Conservation (phyloP, 2,329 filamentous ascomycete genomes). For the Monosporascus sp. region DNA sequence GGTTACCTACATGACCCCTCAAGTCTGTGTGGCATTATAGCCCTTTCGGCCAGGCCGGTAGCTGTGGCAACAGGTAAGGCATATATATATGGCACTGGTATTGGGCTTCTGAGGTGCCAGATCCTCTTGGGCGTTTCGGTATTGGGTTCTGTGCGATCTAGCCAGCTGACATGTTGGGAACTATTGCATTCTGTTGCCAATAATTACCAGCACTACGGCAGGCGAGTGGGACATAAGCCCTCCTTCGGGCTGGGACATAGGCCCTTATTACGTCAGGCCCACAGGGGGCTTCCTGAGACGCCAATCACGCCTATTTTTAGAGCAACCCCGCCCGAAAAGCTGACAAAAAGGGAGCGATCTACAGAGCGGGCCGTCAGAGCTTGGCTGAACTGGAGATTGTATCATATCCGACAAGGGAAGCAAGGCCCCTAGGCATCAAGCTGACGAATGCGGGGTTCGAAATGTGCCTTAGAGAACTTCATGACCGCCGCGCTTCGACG, state of each 20-base stretch:
- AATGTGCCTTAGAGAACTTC: no score
- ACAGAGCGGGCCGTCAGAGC: not conserved
- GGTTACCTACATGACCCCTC: constrained; percentile 37
- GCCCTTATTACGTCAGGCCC: no score
- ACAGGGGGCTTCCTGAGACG: not conserved
- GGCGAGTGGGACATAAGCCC: not conserved
- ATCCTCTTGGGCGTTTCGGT: no score
- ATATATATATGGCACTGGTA: no score
- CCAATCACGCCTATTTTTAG: not conserved
- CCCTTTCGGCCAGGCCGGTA: constrained; percentile 34
- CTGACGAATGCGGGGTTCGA: not conserved
- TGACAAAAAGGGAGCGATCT: not conserved
- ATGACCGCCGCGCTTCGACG: no score
- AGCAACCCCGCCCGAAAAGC: not conserved
- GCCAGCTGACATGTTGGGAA: no score
- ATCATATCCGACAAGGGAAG: not conserved
- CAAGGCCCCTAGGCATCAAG: not conserved
- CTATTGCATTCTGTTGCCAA: not conserved
- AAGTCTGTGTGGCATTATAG: constrained; percentile 35
- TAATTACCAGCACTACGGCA: not conserved
- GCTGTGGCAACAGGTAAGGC: constrained; percentile 24
- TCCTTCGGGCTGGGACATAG: not conserved
- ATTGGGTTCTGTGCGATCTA: no score
- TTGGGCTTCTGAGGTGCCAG: no score
- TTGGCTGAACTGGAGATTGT: not conserved